These are phyloP conservation scores for Lactarius pseudohatsudake DNA, from an alignment of 768 basidiomycete species.

Conservation along the genomic window DNA sequence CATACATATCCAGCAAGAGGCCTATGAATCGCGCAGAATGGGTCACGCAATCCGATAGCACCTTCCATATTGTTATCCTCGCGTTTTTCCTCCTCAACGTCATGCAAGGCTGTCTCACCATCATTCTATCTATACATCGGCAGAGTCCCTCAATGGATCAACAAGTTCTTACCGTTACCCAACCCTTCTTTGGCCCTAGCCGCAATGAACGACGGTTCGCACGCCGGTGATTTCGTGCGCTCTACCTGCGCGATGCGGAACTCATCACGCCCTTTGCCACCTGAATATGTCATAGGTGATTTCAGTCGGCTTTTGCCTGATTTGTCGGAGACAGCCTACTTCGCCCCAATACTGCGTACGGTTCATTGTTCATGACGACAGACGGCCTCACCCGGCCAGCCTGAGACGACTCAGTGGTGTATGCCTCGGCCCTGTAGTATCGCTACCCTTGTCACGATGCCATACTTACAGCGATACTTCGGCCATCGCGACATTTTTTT, in stretches of 20 bases:
- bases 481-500: background rate
- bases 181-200: slow-evolving; percentile 48
- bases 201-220: slow-evolving; percentile 57
- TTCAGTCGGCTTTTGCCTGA: slow-evolving; percentile 43
- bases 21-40: slow-evolving; percentile 43
- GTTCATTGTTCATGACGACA: slow-evolving; percentile 56
- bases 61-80: slow-evolving; percentile 40
- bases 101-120: slow-evolving; percentile 39
- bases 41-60: slow-evolving; percentile 47
- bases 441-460: background rate
- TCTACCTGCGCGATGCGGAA: slow-evolving; percentile 53
- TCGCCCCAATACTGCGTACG: slow-evolving; percentile 38
- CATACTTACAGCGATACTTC: background rate
- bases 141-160: slow-evolving; percentile 26
- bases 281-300: slow-evolving; percentile 54
- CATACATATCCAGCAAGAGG: slow-evolving; percentile 48
- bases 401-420: slow-evolving; percentile 48
- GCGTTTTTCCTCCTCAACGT: slow-evolving; percentile 41
- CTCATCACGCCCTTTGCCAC: slow-evolving; percentile 42
- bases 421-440: slow-evolving; percentile 49
- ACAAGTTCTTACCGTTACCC: slow-evolving; percentile 44
- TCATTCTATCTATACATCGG: slow-evolving; percentile 10
- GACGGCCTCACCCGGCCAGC: slow-evolving; percentile 50
- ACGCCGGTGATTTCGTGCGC: slow-evolving; percentile 50
- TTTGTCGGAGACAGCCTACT: slow-evolving; percentile 39